Base-by-base conservation (phyloP, 2,329 filamentous ascomycete genomes). In the Talaromyces sp. region DNA sequence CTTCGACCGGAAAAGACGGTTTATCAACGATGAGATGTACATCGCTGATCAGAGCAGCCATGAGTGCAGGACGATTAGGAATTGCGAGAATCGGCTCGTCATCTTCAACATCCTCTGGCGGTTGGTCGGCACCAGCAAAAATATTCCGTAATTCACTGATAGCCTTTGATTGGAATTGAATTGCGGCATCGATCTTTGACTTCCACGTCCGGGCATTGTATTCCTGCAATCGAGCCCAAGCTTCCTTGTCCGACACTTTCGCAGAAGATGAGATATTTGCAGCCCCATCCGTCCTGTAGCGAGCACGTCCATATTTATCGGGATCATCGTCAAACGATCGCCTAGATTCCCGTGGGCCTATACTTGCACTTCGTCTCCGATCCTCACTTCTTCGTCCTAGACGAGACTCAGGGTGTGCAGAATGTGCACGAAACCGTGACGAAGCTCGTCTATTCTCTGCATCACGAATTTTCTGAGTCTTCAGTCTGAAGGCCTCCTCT, bases 131-230 rank as follows among this genome's bases (percentile, higher is more conserved):
- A 6, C 93, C 93, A 85, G 90, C 94, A 73, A 97, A 95, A 7
- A 90, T 83, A 35, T 86, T 86, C 19, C 93, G 88, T 59, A 95
- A 85, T 66, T 96, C 92, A 68, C 87, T 89, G 75, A 94, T 91
- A n/a, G 87, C 87, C 37, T 86, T 85, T 66, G 86, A 89, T 60
- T 93, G 89, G 68, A 88, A 86, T 22, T 82, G 80, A 72, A 91
- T 88, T 31, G 89, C 88, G 61, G 87, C 85, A 72, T 97, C 92
- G 67, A 99, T 97, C 17, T 94, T 89, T 73, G 87, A 88, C 77
- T 92, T 97, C 95, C 95, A 99, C 64, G 91, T 93, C 71, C 92
- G 89, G 2, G 94, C 87, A 76, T 98, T 96, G 73, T 96, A 88
- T 63, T 87, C 82, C 71, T 95, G 85, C 13, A 99, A 83, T 70